These are phyloP conservation scores for Xylaria grammica DNA, from an alignment of 495 filamentous ascomycete species.

Conservation along the genomic window DNA sequence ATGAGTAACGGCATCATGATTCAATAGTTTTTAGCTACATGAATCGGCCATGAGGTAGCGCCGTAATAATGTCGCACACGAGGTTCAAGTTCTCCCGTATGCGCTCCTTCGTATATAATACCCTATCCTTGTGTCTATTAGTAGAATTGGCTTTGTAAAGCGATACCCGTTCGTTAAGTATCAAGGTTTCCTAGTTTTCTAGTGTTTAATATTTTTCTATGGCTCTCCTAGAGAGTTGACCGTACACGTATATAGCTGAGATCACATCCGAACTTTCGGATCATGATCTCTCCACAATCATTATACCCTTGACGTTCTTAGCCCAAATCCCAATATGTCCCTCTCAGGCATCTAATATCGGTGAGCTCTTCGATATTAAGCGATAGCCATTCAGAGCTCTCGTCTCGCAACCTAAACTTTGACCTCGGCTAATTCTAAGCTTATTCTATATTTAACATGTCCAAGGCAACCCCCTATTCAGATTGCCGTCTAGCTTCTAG, in stretches of 20 bases:
- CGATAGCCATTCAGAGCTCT: too few species aligned
- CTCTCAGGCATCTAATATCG: too few species aligned
- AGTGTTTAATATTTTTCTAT: not conserved
- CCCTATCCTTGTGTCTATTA: conserved; percentile 1
- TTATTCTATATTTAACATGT: too few species aligned
- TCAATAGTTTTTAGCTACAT: not conserved
- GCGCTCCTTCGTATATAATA: not conserved
- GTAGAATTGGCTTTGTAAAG: not conserved
- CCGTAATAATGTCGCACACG: conserved; percentile 3
- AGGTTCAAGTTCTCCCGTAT: not conserved
- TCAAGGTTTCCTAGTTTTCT: not conserved
- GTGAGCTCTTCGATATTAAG: too few species aligned
- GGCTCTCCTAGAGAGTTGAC: not conserved
- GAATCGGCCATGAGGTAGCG: not conserved
- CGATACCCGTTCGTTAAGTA: conserved; percentile 3
- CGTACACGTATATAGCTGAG: not conserved
- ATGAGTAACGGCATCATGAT: conserved; percentile 9
- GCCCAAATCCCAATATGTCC: too few species aligned
- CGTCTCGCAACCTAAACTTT: too few species aligned
- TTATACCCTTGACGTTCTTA: too few species aligned
- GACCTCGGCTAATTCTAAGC: too few species aligned
- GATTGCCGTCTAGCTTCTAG: too few species aligned
- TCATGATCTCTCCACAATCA: not conserved
- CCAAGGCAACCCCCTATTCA: too few species aligned
- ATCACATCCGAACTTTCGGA: not conserved